These are phyloP conservation scores for Plantago elongata DNA, from an alignment of 257 asterid genomes.

Conservation along the genomic window DNA sequence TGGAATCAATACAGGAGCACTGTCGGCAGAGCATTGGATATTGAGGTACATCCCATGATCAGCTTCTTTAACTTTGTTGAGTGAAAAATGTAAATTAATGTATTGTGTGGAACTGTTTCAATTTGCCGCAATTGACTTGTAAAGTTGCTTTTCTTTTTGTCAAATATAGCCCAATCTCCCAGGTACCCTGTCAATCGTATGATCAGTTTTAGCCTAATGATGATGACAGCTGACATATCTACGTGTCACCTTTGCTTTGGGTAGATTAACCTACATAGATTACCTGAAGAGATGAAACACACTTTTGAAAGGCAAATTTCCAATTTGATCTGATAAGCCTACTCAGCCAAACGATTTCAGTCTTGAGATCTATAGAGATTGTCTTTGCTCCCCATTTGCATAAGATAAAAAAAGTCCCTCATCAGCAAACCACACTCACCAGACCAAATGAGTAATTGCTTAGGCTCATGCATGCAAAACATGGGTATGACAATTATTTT, in stretches of 20 bases:
- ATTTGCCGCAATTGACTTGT: neutral
- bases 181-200: slow-evolving; percentile 11
- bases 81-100: neutral
- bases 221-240: slow-evolving; percentile 11
- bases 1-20: neutral
- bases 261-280: neutral
- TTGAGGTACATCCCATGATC: neutral
- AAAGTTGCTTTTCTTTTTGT: slow-evolving; percentile 5
- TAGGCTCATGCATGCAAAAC: neutral
- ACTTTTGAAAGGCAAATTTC: slow-evolving; percentile 3
- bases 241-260: slow-evolving; percentile 17
- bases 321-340: neutral
- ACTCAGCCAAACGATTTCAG: neutral
- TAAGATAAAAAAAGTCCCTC: neutral
- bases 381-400: slow-evolving; percentile 24
- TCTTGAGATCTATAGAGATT: slow-evolving; percentile 21
- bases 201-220: slow-evolving; percentile 13
- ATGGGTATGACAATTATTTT: neutral
- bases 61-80: neutral
- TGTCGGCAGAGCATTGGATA: neutral
- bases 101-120: neutral
- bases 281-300: slow-evolving; percentile 1
- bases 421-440: neutral
- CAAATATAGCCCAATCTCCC: neutral
- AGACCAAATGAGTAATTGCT: neutral